phyloP scores from a whole-genome alignment of 2,329 filamentous ascomycete species.

The Exophiala dermatitidis region DNA sequence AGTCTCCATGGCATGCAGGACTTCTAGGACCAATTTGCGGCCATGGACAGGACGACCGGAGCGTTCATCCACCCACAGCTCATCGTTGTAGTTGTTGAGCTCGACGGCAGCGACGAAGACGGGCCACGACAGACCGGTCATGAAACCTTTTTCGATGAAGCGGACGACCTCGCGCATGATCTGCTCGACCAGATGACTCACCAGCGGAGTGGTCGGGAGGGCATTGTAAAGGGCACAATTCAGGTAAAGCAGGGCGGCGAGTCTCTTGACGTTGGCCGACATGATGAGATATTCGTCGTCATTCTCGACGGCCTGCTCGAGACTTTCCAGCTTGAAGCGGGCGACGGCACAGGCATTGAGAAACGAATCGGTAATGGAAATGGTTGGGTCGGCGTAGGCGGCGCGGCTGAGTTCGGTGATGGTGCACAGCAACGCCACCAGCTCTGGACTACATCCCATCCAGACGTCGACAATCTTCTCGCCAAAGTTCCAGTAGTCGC shows the following conservation, averaged over 20 bases:
- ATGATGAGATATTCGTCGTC: constrained; percentile 4
- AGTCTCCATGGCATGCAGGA: constrained; percentile 2
- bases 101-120: constrained; percentile 3
- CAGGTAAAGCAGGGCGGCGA: constrained; percentile 1
- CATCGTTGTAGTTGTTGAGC: constrained; percentile 5
- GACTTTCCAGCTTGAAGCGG: constrained; percentile 3
- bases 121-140: constrained; percentile 4
- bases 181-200: constrained; percentile 2
- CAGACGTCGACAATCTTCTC: constrained; percentile 6
- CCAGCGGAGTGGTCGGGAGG: background rate
- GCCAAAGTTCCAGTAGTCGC: constrained; percentile 7
- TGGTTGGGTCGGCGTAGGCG: constrained; percentile 1
- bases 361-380: constrained; percentile 4
- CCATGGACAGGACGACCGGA: background rate
- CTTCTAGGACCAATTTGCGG: background rate
- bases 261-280: constrained; percentile 2
- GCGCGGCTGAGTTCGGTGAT: constrained; percentile 4
- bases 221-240: constrained; percentile 5
- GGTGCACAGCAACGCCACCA: constrained; percentile 7
- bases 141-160: constrained; percentile 1
- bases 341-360: constrained; percentile 4
- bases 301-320: constrained; percentile 4
- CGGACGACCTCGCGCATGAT: background rate
- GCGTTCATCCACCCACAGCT: constrained; percentile 2
- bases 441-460: constrained; percentile 5